Evolutionary conservation across 2,329 filamentous ascomycete species (phyloP).

Genomic region (Remersonia thermophila): DNA sequence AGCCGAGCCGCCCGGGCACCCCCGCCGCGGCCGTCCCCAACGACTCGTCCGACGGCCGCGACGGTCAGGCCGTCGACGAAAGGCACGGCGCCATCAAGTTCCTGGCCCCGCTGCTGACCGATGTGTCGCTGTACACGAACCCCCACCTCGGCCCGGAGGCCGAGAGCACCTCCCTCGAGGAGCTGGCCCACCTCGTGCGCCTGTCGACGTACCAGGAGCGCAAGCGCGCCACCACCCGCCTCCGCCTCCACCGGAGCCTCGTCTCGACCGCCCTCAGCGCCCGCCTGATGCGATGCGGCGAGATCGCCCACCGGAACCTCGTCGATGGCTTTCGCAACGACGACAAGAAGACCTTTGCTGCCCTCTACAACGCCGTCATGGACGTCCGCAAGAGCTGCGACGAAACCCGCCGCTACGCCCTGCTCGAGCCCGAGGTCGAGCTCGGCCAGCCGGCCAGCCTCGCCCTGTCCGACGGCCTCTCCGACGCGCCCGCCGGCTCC

Average conservation of each 20-base stretch:
- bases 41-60: constrained; percentile 17
- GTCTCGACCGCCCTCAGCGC: constrained; percentile 64
- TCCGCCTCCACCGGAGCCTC: constrained; percentile 61
- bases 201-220: constrained; percentile 72
- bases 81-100: constrained; percentile 19
- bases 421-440: constrained; percentile 62
- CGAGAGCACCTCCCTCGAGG: constrained; percentile 58
- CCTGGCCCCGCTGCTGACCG: constrained; percentile 47
- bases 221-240: constrained; percentile 60
- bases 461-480: constrained; percentile 37
- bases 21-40: constrained; percentile 12
- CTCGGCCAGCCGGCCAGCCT: constrained; percentile 38
- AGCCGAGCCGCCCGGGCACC: constrained; percentile 24
- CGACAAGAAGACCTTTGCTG: constrained; percentile 65
- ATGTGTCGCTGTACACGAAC: constrained; percentile 55
- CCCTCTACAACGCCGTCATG: constrained; percentile 64
- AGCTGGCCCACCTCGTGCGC: constrained; percentile 66
- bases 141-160: constrained; percentile 45
- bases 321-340: constrained; percentile 68
- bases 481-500: constrained; percentile 33
- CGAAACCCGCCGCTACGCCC: constrained; percentile 55
- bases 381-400: constrained; percentile 70
- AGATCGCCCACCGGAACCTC: constrained; percentile 61
- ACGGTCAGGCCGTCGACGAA: constrained; percentile 1
- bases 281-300: constrained; percentile 61